These are phyloP conservation scores for Talaromyces adpressus DNA, from an alignment of 495 filamentous ascomycete species.

Conservation along the genomic window DNA sequence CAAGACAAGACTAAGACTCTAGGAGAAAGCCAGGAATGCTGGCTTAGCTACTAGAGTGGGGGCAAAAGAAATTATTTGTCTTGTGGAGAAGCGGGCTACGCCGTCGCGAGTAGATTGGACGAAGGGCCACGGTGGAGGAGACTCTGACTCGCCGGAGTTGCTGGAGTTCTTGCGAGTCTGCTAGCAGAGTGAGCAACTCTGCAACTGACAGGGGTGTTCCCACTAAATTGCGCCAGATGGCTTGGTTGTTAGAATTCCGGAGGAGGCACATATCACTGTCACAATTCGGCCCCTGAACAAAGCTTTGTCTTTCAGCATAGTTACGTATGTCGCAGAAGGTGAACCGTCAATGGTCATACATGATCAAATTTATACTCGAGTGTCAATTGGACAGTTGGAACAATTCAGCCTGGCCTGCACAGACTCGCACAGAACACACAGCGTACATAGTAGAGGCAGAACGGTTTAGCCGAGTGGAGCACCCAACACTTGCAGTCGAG, in stretches of 20 bases:
- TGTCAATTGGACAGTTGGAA: background rate
- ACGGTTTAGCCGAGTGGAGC: background rate
- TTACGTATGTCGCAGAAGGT: background rate
- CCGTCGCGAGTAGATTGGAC: constrained; percentile 1
- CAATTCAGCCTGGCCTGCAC: background rate
- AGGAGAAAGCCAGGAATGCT: background rate
- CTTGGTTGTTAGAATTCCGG: background rate
- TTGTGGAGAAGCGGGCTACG: constrained; percentile 5
- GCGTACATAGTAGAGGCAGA: background rate
- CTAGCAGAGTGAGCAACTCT: background rate
- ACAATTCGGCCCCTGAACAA: background rate
- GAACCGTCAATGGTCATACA: background rate
- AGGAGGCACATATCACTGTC: background rate
- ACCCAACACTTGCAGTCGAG: background rate
- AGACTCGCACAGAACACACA: background rate
- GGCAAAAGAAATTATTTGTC: constrained; percentile 1
- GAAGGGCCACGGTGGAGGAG: background rate
- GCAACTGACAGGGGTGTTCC: background rate
- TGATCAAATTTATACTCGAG: background rate
- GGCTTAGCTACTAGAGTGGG: background rate
- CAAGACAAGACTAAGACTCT: background rate
- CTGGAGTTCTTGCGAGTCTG: background rate
- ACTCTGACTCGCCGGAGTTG: background rate
- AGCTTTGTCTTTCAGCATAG: background rate
- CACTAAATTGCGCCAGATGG: background rate